These are phyloP conservation scores for Coniochaeta ligniaria DNA, from an alignment of 2,329 filamentous ascomycete species.

Conservation along the genomic window DNA sequence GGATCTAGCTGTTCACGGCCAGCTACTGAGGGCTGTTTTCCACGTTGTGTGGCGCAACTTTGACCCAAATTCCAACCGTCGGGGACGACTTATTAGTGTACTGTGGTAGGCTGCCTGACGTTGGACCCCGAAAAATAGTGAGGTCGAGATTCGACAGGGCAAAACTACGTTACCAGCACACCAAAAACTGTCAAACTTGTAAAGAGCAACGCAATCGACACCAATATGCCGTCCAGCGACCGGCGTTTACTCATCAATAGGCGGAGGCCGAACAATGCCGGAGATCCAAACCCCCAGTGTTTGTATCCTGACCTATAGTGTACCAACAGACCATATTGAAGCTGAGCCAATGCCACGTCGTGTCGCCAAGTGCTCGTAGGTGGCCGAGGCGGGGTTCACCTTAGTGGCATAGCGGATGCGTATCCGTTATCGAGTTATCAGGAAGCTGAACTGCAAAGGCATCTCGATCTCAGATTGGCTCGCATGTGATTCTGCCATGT, in stretches of 20 bases:
- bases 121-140: no score
- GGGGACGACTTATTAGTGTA: not conserved
- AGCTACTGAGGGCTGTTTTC: not conserved
- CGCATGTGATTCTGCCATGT: not conserved
- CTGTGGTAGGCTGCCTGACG: no score
- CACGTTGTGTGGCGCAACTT: not conserved
- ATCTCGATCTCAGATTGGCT: not conserved
- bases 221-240: no score
- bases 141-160: no score
- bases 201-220: no score
- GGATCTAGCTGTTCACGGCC: not conserved
- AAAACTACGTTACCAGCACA: no score
- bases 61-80: not conserved
- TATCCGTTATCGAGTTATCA: not conserved
- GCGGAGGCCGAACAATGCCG: no score
- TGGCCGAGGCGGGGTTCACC: not conserved
- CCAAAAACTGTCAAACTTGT: no score
- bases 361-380: not conserved
- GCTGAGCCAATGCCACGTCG: not conserved
- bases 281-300: no score
- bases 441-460: not conserved
- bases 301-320: no score
- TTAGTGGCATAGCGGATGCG: not conserved
- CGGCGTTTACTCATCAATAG: no score
- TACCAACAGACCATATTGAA: no score